A percentile compares a stretch with the other conserved stretches of the same genome.
Conservation (phyloP, 2,329 filamentous ascomycete genomes). For the Ophiostoma himal-ulmi region DNA sequence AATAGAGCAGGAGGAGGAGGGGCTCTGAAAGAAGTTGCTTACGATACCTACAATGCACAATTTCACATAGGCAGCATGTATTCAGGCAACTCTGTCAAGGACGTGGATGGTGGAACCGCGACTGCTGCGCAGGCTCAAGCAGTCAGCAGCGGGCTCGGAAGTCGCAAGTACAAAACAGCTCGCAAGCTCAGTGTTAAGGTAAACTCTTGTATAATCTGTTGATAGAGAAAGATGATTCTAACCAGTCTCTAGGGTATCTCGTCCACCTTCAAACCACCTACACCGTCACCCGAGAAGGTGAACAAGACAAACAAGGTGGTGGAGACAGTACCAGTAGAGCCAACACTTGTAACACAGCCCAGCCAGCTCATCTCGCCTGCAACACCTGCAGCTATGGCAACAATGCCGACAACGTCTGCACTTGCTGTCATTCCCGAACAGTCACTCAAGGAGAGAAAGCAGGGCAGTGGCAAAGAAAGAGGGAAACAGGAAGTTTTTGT, state of each 20-base stretch:
- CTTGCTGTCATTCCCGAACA: constrained; percentile 23
- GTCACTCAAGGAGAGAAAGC: constrained; percentile 15
- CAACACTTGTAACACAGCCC: neutral
- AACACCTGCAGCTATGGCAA: neutral
- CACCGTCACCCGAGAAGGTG: constrained; percentile 7
- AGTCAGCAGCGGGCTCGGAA: constrained; percentile 12
- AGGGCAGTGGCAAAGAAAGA: neutral
- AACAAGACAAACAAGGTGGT: neutral
- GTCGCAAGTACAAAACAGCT: constrained; percentile 27
- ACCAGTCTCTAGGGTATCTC: neutral
- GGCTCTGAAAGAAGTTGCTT: neutral
- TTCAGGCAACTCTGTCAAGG: neutral
- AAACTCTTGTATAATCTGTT: neutral
- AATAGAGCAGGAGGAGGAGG: neutral
- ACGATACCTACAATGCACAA: neutral
- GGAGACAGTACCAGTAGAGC: neutral
- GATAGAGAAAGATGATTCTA: neutral
- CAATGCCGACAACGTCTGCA: neutral
- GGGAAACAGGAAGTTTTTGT: neutral
- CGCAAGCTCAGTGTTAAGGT: constrained; percentile 38
- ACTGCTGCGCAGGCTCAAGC: constrained; percentile 12
- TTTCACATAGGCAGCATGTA: neutral
- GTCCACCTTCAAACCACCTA: constrained; percentile 21
- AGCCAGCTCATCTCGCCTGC: neutral
- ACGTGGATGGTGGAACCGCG: neutral